These are phyloP conservation scores for Fusarium clavum DNA, from an alignment of 2,329 filamentous ascomycete species.

Conservation along the genomic window DNA sequence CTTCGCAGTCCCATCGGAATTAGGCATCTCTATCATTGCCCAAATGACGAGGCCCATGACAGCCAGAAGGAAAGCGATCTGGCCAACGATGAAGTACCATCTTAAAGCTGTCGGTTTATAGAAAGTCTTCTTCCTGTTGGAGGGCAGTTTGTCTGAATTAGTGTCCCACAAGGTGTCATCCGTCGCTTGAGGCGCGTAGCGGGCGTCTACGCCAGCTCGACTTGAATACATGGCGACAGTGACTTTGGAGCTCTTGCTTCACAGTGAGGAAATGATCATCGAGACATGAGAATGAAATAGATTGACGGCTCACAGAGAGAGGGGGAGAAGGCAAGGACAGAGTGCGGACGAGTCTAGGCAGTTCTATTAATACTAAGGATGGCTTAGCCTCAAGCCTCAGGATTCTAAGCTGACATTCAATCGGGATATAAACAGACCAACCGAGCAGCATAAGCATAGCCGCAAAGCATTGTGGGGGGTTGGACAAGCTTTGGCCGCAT, in stretches of 20 bases:
- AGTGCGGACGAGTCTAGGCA: not conserved
- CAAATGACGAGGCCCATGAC: slow-evolving; percentile 42
- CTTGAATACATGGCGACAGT: slow-evolving; percentile 36
- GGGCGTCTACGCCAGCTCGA: slow-evolving; percentile 32
- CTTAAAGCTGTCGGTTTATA: slow-evolving; percentile 44
- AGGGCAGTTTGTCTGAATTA: slow-evolving; percentile 24
- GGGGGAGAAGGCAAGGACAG: not conserved
- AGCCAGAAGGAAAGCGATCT: slow-evolving; percentile 34
- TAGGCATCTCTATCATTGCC: slow-evolving; percentile 41
- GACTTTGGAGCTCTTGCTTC: slow-evolving; percentile 2
- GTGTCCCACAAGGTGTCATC: slow-evolving; percentile 41
- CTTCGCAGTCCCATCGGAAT: slow-evolving; percentile 40
- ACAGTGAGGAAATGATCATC: not conserved
- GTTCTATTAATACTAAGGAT: not conserved
- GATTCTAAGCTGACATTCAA: slow-evolving; percentile 1
- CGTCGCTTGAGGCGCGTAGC: slow-evolving; percentile 42
- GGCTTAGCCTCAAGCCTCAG: slow-evolving; percentile 13
- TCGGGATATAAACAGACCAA: slow-evolving; percentile 13
- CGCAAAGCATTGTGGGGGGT: not conserved
- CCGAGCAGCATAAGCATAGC: slow-evolving; percentile 12
- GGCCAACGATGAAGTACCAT: slow-evolving; percentile 41
- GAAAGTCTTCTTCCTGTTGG: slow-evolving; percentile 28
- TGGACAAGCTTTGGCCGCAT: slow-evolving; percentile 2
- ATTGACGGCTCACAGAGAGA: not conserved
- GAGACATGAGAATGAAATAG: not conserved